These are phyloP conservation scores for Talaromyces nanjingensis DNA, from an alignment of 495 filamentous ascomycete genomes.

Conservation along the genomic window DNA sequence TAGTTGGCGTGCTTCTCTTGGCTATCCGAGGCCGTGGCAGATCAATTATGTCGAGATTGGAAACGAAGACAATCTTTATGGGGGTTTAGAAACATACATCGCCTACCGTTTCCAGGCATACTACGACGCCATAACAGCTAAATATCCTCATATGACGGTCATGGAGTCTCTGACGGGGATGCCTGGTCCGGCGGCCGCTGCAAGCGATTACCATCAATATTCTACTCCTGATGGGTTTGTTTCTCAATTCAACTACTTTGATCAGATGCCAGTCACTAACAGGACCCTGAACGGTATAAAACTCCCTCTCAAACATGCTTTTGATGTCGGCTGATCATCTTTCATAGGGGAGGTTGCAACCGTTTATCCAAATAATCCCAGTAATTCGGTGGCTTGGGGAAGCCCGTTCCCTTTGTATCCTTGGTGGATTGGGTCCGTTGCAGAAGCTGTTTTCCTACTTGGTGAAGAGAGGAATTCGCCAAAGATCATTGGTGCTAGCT, in stretches of 20 bases:
- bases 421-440: conserved; percentile 51
- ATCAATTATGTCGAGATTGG: conserved; percentile 47
- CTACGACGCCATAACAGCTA: conserved; percentile 39
- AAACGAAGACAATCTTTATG: conserved; percentile 48
- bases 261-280: conserved; percentile 28
- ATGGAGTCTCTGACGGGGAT: conserved; percentile 1
- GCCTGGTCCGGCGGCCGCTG: neutral
- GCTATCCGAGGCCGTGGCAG: conserved; percentile 39
- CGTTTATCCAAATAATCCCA: conserved; percentile 13
- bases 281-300: conserved; percentile 29
- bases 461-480: conserved; percentile 55
- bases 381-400: neutral
- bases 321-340: too few species aligned
- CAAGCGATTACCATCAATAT: conserved; percentile 45
- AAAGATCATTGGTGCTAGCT: neutral
- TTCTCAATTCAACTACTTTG: conserved; percentile 48
- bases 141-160: conserved; percentile 39
- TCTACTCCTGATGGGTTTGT: conserved; percentile 40
- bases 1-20: conserved; percentile 36
- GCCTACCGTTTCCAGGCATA: conserved; percentile 38
- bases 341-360: conserved; percentile 36
- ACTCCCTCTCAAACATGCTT: too few species aligned
- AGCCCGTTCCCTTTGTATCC: conserved; percentile 17
- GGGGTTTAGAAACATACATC: conserved; percentile 21
- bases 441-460: conserved; percentile 61